Percentiles rank a stretch among this genome's conserved stretches.
These are phyloP conservation scores for Vigna mungo DNA, from an alignment of 306 rosid genomes.

Conservation along the genomic window DNA sequence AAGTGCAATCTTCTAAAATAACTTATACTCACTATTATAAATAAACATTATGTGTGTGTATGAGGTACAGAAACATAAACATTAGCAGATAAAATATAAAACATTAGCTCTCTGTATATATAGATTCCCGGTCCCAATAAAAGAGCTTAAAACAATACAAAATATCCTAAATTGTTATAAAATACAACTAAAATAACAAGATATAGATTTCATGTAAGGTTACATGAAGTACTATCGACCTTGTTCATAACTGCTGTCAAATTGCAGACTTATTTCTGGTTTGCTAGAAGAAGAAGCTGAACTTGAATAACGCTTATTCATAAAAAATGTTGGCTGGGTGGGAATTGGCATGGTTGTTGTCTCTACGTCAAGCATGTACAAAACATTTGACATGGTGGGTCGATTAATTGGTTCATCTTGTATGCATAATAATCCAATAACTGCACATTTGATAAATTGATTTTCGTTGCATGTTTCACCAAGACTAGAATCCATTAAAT, in stretches of 20 bases:
- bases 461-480: conserved; percentile 40
- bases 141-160: neutral
- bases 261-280: conserved; percentile 35
- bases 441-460: conserved; percentile 52
- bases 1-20: too few relatives aligned
- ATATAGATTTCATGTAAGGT: neutral
- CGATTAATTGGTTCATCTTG: conserved; percentile 66
- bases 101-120: too few relatives aligned
- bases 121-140: too few relatives aligned
- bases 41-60: too few relatives aligned
- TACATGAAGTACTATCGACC: conserved; percentile 41
- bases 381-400: conserved; percentile 53
- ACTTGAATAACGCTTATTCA: conserved; percentile 18
- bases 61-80: too few relatives aligned
- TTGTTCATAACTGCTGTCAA: conserved; percentile 33
- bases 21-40: too few relatives aligned
- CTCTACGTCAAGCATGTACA: conserved; percentile 57
- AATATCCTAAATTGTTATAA: neutral
- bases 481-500: conserved; percentile 51
- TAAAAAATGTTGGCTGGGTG: conserved; percentile 53
- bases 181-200: neutral
- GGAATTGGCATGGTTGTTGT: conserved; percentile 48
- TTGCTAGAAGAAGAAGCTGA: conserved; percentile 51
- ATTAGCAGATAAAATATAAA: too few relatives aligned
- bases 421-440: conserved; percentile 53